Conservation (phyloP, 768 basidiomycete genomes). For the Amanita pseudoporphyria region DNA sequence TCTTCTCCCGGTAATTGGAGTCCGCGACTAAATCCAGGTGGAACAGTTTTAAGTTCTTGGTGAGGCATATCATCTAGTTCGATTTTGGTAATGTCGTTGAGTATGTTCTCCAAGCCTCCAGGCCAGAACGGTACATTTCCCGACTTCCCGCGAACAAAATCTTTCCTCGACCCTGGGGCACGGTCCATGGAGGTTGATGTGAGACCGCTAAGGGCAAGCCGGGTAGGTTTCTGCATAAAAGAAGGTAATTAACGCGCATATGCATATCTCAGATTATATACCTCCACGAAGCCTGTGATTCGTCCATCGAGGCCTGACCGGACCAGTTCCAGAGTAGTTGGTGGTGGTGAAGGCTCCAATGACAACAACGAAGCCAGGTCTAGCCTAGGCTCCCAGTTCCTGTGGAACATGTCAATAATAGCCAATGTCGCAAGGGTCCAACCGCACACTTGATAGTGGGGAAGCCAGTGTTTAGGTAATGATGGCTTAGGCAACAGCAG, state of each 20-base stretch:
- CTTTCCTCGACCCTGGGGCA: slow-evolving; percentile 67
- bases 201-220: slow-evolving; percentile 53
- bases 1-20: slow-evolving; percentile 59
- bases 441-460: slow-evolving; percentile 76
- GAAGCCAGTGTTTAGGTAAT: slow-evolving; percentile 65
- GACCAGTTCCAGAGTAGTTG: slow-evolving; percentile 65
- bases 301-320: slow-evolving; percentile 73
- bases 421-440: slow-evolving; percentile 5
- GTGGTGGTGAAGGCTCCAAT: slow-evolving; percentile 60
- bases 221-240: slow-evolving; percentile 37
- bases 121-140: slow-evolving; percentile 91
- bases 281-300: slow-evolving; percentile 78
- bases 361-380: slow-evolving; percentile 55
- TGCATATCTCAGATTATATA: not conserved
- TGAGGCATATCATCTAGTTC: slow-evolving; percentile 19
- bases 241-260: slow-evolving; percentile 2
- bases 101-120: slow-evolving; percentile 75
- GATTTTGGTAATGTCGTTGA: slow-evolving; percentile 24
- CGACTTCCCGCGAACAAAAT: slow-evolving; percentile 91
- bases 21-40: slow-evolving; percentile 80
- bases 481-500: slow-evolving; percentile 59
- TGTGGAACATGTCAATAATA: slow-evolving; percentile 21
- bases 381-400: slow-evolving; percentile 63
- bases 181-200: slow-evolving; percentile 82
- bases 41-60: slow-evolving; percentile 54